These are phyloP conservation scores for Phytophthora meadii DNA, from an alignment of 352 stramenopile species.

Conservation along the genomic window DNA sequence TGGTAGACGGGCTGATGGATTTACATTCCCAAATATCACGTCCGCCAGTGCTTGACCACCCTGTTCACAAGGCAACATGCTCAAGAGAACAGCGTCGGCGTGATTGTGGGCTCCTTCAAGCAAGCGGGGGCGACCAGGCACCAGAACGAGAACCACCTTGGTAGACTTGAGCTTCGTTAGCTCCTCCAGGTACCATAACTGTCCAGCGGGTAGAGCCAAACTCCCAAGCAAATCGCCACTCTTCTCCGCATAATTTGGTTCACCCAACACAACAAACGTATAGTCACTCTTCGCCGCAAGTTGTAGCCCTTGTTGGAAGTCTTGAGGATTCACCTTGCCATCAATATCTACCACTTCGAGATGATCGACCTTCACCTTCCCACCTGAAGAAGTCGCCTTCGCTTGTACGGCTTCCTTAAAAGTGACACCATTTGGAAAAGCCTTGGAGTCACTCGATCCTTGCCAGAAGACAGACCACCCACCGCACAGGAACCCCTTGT, in stretches of 20 bases:
- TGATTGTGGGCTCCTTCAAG: constrained; percentile 51
- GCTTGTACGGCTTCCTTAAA: constrained; percentile 56
- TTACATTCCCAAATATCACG: constrained; percentile 70
- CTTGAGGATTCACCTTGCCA: constrained; percentile 41
- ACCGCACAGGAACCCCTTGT: constrained; percentile 75
- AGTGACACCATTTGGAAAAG: constrained; percentile 72
- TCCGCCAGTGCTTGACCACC: constrained; percentile 79
- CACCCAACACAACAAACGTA: constrained; percentile 78
- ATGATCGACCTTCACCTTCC: constrained; percentile 32
- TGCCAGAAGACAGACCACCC: constrained; percentile 82
- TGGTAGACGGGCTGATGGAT: constrained; percentile 75
- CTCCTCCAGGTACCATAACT: constrained; percentile 66
- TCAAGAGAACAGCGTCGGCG: constrained; percentile 68
- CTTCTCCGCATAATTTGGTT: constrained; percentile 87
- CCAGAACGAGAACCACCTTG: constrained; percentile 74
- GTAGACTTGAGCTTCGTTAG: constrained; percentile 61
- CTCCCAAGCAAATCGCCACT: constrained; percentile 68
- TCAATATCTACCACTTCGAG: constrained; percentile 61
- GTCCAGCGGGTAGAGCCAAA: constrained; percentile 61
- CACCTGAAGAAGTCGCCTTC: constrained; percentile 9
- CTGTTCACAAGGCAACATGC: constrained; percentile 79
- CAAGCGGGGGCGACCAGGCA: constrained; percentile 72
- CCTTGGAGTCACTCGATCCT: constrained; percentile 57
- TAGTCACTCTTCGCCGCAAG: constrained; percentile 68
- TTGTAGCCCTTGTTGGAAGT: constrained; percentile 47